These are phyloP conservation scores for Chlorella sp. DNA, from an alignment of 139 green algal genomes.

Conservation along the genomic window DNA sequence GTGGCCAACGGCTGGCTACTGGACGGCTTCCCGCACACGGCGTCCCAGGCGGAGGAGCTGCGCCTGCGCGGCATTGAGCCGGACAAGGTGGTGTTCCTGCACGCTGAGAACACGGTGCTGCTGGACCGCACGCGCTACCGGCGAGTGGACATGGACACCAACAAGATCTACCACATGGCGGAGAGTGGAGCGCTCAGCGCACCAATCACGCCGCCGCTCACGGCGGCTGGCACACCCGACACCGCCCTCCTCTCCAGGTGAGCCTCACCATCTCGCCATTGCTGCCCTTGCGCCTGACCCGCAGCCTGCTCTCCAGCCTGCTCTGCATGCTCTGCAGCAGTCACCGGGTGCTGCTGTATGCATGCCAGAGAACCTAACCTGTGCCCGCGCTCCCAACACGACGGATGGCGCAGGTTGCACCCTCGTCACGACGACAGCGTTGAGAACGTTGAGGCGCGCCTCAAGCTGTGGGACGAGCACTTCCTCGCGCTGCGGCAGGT, in stretches of 20 bases:
- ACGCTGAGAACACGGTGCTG: conserved; percentile 43
- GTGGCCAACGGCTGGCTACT: conserved; percentile 55
- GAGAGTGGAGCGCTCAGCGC: conserved; percentile 15
- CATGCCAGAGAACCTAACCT: too few relatives aligned
- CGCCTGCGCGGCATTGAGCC: conserved; percentile 25
- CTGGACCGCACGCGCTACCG: conserved; percentile 53
- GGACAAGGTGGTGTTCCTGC: conserved; percentile 62
- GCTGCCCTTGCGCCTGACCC: too few relatives aligned
- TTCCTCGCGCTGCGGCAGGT: conserved; percentile 25
- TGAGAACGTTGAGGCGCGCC: conserved; percentile 55
- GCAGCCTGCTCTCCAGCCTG: too few relatives aligned
- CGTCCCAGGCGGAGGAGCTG: conserved; percentile 27
- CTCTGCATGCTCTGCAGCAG: too few relatives aligned
- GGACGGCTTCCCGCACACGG: conserved; percentile 72
- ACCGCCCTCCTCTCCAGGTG: neutral
- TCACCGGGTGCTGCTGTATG: too few relatives aligned
- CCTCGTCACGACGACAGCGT: conserved; percentile 57
- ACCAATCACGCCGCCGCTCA: conserved; percentile 28
- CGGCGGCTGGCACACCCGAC: conserved; percentile 25
- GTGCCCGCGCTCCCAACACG: too few relatives aligned
- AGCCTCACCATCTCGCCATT: too few relatives aligned
- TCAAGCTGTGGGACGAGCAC: conserved; percentile 50
- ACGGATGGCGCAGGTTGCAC: conserved; percentile 19
- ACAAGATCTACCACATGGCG: conserved; percentile 17
- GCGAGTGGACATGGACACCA: conserved; percentile 50